phyloP scores from a whole-genome alignment of 805 yeast genomes.

The Starmerella lactis-condensi region DNA sequence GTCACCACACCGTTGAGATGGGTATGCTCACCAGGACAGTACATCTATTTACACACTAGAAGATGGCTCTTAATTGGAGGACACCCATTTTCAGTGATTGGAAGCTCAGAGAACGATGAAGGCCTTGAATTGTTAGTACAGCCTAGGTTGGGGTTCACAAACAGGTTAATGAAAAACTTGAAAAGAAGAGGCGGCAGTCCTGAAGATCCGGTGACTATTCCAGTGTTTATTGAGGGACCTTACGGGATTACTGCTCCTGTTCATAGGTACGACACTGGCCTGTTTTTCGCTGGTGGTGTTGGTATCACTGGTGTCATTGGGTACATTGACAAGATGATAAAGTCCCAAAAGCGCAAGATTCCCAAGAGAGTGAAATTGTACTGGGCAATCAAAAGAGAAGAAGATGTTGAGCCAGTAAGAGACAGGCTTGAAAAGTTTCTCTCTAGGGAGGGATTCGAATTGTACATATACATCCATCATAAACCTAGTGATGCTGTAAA shows the following conservation, averaged over 20 bases:
- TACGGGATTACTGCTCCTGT: slow-evolving; percentile 36
- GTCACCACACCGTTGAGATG: slow-evolving; percentile 37
- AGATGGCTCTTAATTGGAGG: slow-evolving; percentile 41
- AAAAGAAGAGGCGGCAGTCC: slow-evolving; percentile 22
- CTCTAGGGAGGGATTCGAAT: slow-evolving; percentile 9
- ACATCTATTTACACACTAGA: slow-evolving; percentile 36
- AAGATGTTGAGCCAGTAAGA: slow-evolving; percentile 19
- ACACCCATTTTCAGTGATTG: slow-evolving; percentile 45
- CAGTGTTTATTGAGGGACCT: slow-evolving; percentile 41
- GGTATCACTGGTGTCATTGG: slow-evolving; percentile 42
- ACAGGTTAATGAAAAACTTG: slow-evolving; percentile 22
- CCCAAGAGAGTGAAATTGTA: slow-evolving; percentile 15
- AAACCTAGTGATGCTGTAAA: no score
- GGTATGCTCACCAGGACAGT: slow-evolving; percentile 43
- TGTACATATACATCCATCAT: no score
- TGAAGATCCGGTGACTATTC: slow-evolving; percentile 22
- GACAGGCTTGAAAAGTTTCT: slow-evolving; percentile 10
- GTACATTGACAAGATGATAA: slow-evolving; percentile 24
- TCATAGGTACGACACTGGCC: slow-evolving; percentile 29
- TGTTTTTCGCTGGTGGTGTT: slow-evolving; percentile 45
- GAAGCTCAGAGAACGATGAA: slow-evolving; percentile 25
- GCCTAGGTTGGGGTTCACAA: slow-evolving; percentile 38
- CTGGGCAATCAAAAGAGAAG: slow-evolving; percentile 21
- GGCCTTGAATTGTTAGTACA: slow-evolving; percentile 33
- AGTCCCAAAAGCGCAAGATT: slow-evolving; percentile 2